Evolutionary conservation across 108 stramenopile species (phyloP).

Genomic region (Cyclotella choctawhatcheeana): DNA sequence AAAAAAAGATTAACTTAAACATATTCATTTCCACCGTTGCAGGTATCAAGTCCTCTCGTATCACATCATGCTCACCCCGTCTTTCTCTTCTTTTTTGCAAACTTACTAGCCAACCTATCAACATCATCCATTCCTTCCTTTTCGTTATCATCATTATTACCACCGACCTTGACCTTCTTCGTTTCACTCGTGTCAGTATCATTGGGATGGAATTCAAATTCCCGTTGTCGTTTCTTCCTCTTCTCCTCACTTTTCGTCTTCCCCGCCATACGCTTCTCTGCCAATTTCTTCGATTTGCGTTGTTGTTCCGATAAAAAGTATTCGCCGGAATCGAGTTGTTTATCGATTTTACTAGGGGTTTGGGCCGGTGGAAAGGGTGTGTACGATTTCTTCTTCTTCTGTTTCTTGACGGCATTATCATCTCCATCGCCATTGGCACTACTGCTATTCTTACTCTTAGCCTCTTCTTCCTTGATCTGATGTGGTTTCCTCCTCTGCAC

Average conservation of each 20-base stretch:
- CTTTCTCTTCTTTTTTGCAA: background rate
- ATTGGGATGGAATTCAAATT: slow-evolving; percentile 52
- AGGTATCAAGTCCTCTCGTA: too few species aligned
- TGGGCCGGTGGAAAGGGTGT: slow-evolving; percentile 98
- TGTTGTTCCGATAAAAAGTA: slow-evolving; percentile 82
- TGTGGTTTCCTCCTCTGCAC: slow-evolving; percentile 88
- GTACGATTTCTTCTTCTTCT: slow-evolving; percentile 86
- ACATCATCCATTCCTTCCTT: background rate
- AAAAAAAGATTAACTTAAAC: too few species aligned
- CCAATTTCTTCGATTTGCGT: slow-evolving; percentile 70
- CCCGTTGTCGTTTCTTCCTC: slow-evolving; percentile 58
- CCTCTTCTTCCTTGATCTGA: slow-evolving; percentile 30
- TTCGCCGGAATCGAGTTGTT: slow-evolving; percentile 93
- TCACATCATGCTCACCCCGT: background rate
- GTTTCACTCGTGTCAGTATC: slow-evolving; percentile 2
- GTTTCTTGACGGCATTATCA: background rate
- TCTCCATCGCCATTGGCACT: background rate
- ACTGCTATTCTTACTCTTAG: too few species aligned
- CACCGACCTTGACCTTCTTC: background rate
- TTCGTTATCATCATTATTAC: background rate
- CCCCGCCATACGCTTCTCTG: slow-evolving; percentile 46
- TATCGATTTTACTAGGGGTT: slow-evolving; percentile 93
- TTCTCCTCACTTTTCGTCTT: slow-evolving; percentile 58
- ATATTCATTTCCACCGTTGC: too few species aligned
- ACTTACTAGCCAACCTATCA: background rate